These are phyloP conservation scores for Termitomyces sp. DNA, from an alignment of 768 basidiomycete genomes.

Conservation along the genomic window DNA sequence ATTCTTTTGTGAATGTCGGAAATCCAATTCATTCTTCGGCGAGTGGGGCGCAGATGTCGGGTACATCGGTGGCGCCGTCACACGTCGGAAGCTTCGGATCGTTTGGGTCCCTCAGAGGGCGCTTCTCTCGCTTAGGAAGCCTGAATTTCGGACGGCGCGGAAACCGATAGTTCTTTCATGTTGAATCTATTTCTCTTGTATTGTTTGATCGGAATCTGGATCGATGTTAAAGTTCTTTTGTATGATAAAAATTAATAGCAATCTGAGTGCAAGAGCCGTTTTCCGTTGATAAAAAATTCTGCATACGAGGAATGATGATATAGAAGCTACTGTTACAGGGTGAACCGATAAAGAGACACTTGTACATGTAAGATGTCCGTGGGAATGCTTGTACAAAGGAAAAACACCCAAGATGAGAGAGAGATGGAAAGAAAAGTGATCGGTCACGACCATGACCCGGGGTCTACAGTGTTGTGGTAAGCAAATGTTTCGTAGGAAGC, in stretches of 20 bases:
- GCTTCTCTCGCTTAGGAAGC: constrained; percentile 75
- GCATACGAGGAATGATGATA: constrained; percentile 3
- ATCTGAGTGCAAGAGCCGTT: not conserved
- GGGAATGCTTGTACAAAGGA: constrained; percentile 6
- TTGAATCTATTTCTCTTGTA: constrained; percentile 10
- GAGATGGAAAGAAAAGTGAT: not conserved
- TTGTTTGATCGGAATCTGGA: constrained; percentile 1
- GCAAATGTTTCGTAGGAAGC: constrained; percentile 9
- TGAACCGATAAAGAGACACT: not conserved
- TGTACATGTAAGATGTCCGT: constrained; percentile 12
- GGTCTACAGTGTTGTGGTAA: constrained; percentile 11
- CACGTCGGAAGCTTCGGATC: constrained; percentile 56
- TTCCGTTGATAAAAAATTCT: constrained; percentile 2
- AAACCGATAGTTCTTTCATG: constrained; percentile 15
- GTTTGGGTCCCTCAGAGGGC: constrained; percentile 61
- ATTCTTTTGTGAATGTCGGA: constrained; percentile 72
- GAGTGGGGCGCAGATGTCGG: constrained; percentile 37
- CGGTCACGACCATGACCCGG: constrained; percentile 10
- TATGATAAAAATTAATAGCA: constrained; percentile 4
- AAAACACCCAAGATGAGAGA: not conserved
- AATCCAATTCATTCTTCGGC: constrained; percentile 37
- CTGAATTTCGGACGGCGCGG: constrained; percentile 58
- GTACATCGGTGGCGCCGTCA: constrained; percentile 57
- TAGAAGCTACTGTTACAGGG: constrained; percentile 8
- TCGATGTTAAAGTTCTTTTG: constrained; percentile 3